These are phyloP conservation scores for Ilyonectria mors-panacis DNA, from an alignment of 2,329 filamentous ascomycete genomes.

Conservation along the genomic window DNA sequence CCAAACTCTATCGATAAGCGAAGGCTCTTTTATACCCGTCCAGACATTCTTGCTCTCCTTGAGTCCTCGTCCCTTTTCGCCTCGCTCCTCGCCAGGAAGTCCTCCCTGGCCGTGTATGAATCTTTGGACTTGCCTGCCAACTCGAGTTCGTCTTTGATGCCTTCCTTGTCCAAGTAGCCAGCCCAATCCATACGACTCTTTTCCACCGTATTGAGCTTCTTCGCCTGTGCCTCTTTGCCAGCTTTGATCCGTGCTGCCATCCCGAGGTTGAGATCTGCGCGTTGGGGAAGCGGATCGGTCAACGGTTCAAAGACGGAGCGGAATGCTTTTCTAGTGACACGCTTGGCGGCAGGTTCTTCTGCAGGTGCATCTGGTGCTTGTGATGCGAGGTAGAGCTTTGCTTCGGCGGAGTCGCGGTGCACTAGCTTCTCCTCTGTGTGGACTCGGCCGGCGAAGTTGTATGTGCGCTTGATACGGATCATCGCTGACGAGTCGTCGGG, in stretches of 20 bases:
- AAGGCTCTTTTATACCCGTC: constrained; percentile 45
- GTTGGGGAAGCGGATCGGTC: constrained; percentile 58
- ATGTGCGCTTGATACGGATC: constrained; percentile 79
- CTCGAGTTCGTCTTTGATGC: constrained; percentile 78
- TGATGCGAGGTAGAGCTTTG: constrained; percentile 73
- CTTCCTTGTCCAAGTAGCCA: constrained; percentile 79
- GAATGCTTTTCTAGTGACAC: constrained; percentile 69
- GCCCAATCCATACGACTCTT: constrained; percentile 83
- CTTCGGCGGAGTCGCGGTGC: constrained; percentile 75
- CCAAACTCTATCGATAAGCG: constrained; percentile 32
- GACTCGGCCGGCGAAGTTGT: constrained; percentile 81
- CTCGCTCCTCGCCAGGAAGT: constrained; percentile 77
- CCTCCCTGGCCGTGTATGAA: constrained; percentile 73
- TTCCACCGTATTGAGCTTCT: constrained; percentile 79
- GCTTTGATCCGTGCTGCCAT: constrained; percentile 64
- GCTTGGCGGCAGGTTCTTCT: constrained; percentile 56
- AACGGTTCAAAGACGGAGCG: constrained; percentile 75
- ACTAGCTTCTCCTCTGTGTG: constrained; percentile 82
- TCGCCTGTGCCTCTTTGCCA: constrained; percentile 66
- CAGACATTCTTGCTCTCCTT: constrained; percentile 66
- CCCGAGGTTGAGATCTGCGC: constrained; percentile 72
- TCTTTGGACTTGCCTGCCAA: constrained; percentile 76
- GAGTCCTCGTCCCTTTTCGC: constrained; percentile 73
- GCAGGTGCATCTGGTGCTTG: constrained; percentile 51
- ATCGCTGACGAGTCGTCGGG: constrained; percentile 54